phyloP scores from a whole-genome alignment of 2,329 filamentous ascomycete species.

The Periglandula ipomoeae region DNA sequence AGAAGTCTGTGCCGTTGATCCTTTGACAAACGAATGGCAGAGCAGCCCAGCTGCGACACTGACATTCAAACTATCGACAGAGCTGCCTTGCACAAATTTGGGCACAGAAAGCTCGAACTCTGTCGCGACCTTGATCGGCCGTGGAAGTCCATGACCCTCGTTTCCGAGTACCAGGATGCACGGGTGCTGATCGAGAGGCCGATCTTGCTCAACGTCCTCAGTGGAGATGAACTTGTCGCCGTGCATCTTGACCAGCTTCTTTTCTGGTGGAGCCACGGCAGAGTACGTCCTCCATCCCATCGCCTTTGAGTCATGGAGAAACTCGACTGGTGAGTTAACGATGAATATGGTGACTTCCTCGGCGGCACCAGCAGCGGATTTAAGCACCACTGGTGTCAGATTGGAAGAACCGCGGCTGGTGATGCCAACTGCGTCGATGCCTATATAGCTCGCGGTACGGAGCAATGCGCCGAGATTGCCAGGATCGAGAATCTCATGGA shows the following conservation, averaged over 20 bases:
- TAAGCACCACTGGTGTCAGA: slow-evolving; percentile 69
- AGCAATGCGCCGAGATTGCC: slow-evolving; percentile 88
- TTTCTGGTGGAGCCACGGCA: slow-evolving; percentile 46
- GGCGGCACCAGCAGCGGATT: slow-evolving; percentile 79
- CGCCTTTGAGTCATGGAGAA: slow-evolving; percentile 57
- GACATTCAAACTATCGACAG: slow-evolving; percentile 87
- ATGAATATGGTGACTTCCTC: slow-evolving; percentile 70
- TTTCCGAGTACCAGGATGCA: slow-evolving; percentile 76
- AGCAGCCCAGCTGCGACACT: slow-evolving; percentile 78
- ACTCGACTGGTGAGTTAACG: slow-evolving; percentile 56
- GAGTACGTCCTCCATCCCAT: slow-evolving; percentile 81
- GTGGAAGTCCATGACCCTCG: slow-evolving; percentile 67
- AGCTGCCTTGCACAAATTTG: slow-evolving; percentile 40
- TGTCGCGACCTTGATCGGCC: slow-evolving; percentile 53
- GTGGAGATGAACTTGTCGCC: slow-evolving; percentile 38
- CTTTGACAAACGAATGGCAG: slow-evolving; percentile 56
- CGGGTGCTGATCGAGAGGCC: slow-evolving; percentile 51
- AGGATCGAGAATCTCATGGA: slow-evolving; percentile 73
- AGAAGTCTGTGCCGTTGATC: neutral
- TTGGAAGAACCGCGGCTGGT: slow-evolving; percentile 65
- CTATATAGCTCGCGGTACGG: slow-evolving; percentile 83
- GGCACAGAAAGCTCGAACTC: slow-evolving; percentile 60
- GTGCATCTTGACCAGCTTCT: slow-evolving; percentile 23
- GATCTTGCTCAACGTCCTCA: slow-evolving; percentile 36
- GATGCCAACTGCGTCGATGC: slow-evolving; percentile 73